These are phyloP conservation scores for Monosporozyma solicola DNA, from an alignment of 805 yeast genomes.

Conservation along the genomic window DNA sequence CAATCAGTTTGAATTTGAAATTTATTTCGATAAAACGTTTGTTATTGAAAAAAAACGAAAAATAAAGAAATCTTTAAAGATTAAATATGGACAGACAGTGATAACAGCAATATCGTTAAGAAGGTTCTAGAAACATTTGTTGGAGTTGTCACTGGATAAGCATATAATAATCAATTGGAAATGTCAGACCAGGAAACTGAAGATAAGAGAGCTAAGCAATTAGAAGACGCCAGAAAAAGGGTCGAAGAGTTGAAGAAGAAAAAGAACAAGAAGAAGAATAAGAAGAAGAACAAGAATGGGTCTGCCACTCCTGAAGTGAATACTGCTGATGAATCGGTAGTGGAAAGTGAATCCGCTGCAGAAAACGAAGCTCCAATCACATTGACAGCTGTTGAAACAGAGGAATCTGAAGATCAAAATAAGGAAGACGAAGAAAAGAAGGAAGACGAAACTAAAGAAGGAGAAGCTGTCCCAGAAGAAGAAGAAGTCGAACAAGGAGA, in stretches of 20 bases:
- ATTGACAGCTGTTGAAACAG: conserved; percentile 10
- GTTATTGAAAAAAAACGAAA: not conserved
- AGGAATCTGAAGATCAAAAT: conserved; percentile 17
- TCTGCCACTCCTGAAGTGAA: conserved; percentile 1
- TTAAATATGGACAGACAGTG: not conserved
- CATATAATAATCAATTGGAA: not conserved
- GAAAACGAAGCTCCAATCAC: not conserved
- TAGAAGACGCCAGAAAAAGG: conserved; percentile 67
- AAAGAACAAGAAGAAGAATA: conserved; percentile 40
- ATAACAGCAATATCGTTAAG: not conserved
- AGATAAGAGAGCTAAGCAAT: conserved; percentile 44
- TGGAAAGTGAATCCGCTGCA: not conserved
- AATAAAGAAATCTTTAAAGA: not conserved
- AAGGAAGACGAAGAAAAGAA: conserved; percentile 6
- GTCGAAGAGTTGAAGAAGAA: conserved; percentile 62
- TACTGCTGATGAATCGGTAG: not conserved
- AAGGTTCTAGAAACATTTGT: not conserved
- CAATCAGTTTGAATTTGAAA: not conserved
- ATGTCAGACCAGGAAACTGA: conserved; percentile 30
- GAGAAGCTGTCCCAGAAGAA: conserved; percentile 3
- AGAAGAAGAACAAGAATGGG: conserved; percentile 26
- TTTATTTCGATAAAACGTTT: not conserved
- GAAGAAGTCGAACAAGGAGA: not conserved
- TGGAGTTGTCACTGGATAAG: no score
- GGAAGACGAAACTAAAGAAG: conserved; percentile 3